Percentiles rank a stretch among this genome's conserved stretches.
Conservation (phyloP, 2,329 filamentous ascomycete genomes). For the Endoconidiophora laricicola region DNA sequence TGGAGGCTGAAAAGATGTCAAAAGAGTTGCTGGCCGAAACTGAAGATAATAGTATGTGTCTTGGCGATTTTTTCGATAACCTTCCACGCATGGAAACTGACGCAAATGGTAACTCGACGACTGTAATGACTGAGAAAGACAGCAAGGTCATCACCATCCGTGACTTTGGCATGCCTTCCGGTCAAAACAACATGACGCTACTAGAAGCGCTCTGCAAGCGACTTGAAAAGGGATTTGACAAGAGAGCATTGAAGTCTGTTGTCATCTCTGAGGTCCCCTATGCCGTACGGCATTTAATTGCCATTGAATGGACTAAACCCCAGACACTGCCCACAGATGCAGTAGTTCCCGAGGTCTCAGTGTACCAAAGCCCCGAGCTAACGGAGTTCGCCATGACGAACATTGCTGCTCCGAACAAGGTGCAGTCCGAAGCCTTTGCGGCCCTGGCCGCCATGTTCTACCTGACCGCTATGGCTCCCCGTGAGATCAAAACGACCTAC, state of each 20-base stretch:
- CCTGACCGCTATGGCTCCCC: slow-evolving; percentile 58
- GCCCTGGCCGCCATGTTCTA: slow-evolving; percentile 70
- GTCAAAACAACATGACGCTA: slow-evolving; percentile 56
- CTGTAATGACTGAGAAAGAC: slow-evolving; percentile 34
- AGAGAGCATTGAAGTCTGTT: slow-evolving; percentile 49
- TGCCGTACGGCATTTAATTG: slow-evolving; percentile 58
- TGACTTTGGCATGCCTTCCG: slow-evolving; percentile 72
- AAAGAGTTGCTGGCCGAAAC: slow-evolving; percentile 38
- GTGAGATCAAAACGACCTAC: slow-evolving; percentile 66
- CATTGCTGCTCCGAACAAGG: slow-evolving; percentile 54
- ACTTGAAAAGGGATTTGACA: slow-evolving; percentile 42
- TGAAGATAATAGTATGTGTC: slow-evolving; percentile 34
- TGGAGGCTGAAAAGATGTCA: slow-evolving; percentile 41
- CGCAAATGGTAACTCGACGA: slow-evolving; percentile 39
- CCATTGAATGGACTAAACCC: slow-evolving; percentile 62
- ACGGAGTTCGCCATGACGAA: slow-evolving; percentile 58
- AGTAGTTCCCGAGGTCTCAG: slow-evolving; percentile 21
- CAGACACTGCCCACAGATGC: slow-evolving; percentile 36
- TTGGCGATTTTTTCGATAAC: slow-evolving; percentile 35
- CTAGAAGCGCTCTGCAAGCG: slow-evolving; percentile 80
- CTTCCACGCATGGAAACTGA: slow-evolving; percentile 46
- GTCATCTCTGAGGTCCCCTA: slow-evolving; percentile 58
- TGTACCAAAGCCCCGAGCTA: slow-evolving; percentile 23
- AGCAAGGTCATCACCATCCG: slow-evolving; percentile 33
- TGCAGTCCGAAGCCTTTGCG: slow-evolving; percentile 76